Percentiles rank a stretch among this genome's conserved stretches.
Conservation (phyloP, 2,329 filamentous ascomycete genomes). For the Ceratocystis ficicola region DNA sequence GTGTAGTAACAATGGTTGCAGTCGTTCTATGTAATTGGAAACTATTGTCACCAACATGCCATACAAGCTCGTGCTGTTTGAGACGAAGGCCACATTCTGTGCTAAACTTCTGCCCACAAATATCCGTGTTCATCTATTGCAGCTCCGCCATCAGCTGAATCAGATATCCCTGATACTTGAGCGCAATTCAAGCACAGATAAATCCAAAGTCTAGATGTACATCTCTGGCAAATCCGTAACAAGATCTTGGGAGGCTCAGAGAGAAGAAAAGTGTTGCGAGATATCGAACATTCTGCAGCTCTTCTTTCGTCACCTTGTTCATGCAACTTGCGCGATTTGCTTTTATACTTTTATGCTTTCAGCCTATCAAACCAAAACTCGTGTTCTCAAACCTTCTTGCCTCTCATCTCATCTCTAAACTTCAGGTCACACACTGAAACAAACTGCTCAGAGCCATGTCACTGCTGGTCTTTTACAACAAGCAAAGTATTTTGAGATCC, state of each 20-base stretch:
- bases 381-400: neutral
- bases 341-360: constrained; percentile 2
- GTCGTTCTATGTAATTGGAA: neutral
- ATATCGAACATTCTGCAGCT: neutral
- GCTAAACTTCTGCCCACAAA: neutral
- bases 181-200: neutral
- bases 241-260: neutral
- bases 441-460: neutral
- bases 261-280: neutral
- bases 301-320: neutral
- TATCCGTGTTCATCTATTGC: neutral
- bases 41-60: too few relatives aligned
- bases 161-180: neutral
- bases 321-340: neutral
- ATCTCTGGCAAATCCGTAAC: too few relatives aligned
- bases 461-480: neutral
- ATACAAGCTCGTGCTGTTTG: too few relatives aligned
- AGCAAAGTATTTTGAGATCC: neutral
- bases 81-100: too few relatives aligned
- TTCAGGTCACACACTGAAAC: neutral
- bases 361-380: neutral
- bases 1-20: neutral
- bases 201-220: neutral
- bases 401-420: neutral
- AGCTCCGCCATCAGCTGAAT: neutral